phyloP scores from a whole-genome alignment of 345 rosid species.

The Ceriops tagal region DNA sequence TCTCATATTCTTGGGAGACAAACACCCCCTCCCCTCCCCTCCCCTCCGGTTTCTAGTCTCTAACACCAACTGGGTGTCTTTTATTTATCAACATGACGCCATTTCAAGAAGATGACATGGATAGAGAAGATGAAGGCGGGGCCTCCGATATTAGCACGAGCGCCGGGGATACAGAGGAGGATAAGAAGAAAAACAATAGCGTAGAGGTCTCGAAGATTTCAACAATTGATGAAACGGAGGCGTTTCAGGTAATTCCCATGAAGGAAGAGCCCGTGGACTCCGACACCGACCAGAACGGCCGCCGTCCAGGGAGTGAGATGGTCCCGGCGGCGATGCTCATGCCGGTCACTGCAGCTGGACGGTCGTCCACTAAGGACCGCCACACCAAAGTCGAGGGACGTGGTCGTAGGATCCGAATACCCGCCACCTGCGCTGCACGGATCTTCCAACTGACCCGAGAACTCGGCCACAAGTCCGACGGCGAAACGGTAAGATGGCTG shows the following conservation, averaged over 20 bases:
- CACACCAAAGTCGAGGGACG: conserved; percentile 59
- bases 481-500: conserved; percentile 51
- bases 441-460: conserved; percentile 47
- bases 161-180: conserved; percentile 22
- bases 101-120: conserved; percentile 13
- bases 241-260: conserved; percentile 31
- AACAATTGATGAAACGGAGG: conserved; percentile 15
- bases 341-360: conserved; percentile 15
- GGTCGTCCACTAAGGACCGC: conserved; percentile 52
- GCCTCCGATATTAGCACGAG: conserved; percentile 44
- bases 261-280: conserved; percentile 40
- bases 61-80: not conserved
- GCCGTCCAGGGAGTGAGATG: conserved; percentile 14
- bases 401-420: conserved; percentile 57
- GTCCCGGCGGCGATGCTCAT: conserved; percentile 22
- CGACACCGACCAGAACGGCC: conserved; percentile 21
- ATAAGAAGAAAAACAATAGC: not conserved
- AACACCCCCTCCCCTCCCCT: not conserved
- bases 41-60: no score
- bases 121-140: conserved; percentile 30
- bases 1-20: conserved; percentile 1
- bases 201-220: conserved; percentile 8
- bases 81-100: conserved; percentile 3
- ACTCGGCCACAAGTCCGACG: conserved; percentile 48
- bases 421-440: conserved; percentile 54